These are phyloP conservation scores for Penicillium oxalicum DNA, from an alignment of 2,329 filamentous ascomycete genomes.

Conservation along the genomic window DNA sequence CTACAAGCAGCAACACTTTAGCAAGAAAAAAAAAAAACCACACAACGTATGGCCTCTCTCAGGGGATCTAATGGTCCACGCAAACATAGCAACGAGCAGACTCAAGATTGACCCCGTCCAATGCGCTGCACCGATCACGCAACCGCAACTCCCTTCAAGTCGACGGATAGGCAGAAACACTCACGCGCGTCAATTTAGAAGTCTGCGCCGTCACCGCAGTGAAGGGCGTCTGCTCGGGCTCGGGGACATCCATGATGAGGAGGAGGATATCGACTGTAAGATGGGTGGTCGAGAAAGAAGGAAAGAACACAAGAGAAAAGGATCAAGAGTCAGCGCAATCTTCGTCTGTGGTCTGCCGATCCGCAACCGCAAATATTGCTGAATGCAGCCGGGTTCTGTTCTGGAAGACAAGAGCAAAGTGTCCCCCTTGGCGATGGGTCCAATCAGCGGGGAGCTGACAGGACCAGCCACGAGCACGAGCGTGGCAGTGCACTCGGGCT, in stretches of 20 bases:
- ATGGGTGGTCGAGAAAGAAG: not conserved
- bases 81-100: no score
- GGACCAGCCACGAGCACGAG: constrained; percentile 17
- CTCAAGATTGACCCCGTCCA: not conserved
- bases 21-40: not conserved
- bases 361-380: constrained; percentile 8
- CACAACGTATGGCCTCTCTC: not conserved
- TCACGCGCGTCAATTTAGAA: constrained; percentile 40
- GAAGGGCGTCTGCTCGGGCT: constrained; percentile 88
- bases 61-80: not conserved
- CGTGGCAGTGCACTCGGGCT: not conserved
- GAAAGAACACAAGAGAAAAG: constrained; percentile 13
- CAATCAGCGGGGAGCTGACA: constrained; percentile 14
- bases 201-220: constrained; percentile 83
- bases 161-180: constrained; percentile 14
- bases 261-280: not conserved
- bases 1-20: constrained; percentile 44
- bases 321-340: not conserved
- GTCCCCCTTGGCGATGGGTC: constrained; percentile 22
- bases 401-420: constrained; percentile 29
- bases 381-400: constrained; percentile 20
- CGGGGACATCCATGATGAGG: constrained; percentile 69
- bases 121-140: constrained; percentile 6
- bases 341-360: constrained; percentile 11
- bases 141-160: constrained; percentile 5